Conservation (phyloP, 2,329 filamentous ascomycete species). For the Cladophialophora immunda region DNA sequence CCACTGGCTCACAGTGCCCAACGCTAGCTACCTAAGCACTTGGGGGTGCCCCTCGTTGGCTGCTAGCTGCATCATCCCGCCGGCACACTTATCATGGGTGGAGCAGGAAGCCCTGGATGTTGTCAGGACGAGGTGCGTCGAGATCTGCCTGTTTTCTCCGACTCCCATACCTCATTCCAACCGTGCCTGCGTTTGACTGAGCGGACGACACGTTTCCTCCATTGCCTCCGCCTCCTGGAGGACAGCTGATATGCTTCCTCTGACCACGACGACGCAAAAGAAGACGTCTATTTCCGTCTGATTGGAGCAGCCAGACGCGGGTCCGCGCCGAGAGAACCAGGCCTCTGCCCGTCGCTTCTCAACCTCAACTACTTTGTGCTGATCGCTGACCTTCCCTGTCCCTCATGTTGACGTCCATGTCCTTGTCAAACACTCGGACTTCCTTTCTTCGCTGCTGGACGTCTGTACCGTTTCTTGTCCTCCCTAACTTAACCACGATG, state of each 20-base stretch:
- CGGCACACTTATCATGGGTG: slow-evolving; percentile 17
- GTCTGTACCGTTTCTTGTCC: neutral
- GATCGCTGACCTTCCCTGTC: slow-evolving; percentile 12
- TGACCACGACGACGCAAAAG: slow-evolving; percentile 5
- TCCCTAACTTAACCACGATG: slow-evolving; percentile 18
- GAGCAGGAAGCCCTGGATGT: slow-evolving; percentile 8
- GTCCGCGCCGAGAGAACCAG: slow-evolving; percentile 5
- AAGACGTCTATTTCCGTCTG: slow-evolving; percentile 7
- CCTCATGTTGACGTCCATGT: slow-evolving; percentile 20
- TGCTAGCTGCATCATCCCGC: slow-evolving; percentile 18
- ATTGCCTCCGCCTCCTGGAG: neutral
- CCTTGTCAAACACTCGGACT: slow-evolving; percentile 20
- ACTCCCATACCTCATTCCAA: slow-evolving; percentile 19
- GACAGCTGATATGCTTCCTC: slow-evolving; percentile 18
- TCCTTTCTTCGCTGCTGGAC: neutral
- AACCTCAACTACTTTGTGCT: slow-evolving; percentile 16
- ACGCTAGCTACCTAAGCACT: slow-evolving; percentile 10
- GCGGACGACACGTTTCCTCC: slow-evolving; percentile 7
- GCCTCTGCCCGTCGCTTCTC: neutral
- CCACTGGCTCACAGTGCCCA: slow-evolving; percentile 7
- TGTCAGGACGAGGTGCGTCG: neutral
- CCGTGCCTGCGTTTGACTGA: slow-evolving; percentile 27
- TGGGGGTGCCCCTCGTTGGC: slow-evolving; percentile 23
- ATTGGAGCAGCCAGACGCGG: slow-evolving; percentile 15
- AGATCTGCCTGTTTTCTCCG: slow-evolving; percentile 35